phyloP scores from a whole-genome alignment of 2,329 filamentous ascomycete species.

The Colletotrichum acutatum region DNA sequence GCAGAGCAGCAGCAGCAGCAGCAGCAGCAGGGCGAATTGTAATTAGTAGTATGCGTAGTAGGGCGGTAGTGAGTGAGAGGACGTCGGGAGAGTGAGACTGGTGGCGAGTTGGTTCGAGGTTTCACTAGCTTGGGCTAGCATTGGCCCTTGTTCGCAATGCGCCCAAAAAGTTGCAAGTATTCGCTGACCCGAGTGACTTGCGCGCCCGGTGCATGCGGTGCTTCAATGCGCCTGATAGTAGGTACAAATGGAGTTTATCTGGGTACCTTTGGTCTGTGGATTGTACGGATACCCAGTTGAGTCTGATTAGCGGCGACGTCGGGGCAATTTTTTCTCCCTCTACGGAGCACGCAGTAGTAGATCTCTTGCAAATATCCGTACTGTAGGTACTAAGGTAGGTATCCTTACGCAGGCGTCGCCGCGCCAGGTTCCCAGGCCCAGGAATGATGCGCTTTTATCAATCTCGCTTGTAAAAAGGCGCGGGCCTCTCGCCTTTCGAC shows the following conservation, averaged over 20 bases:
- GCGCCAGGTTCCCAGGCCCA: conserved; percentile 11
- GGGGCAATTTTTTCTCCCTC: conserved; percentile 28
- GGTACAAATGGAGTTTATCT: background rate
- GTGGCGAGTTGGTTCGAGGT: conserved; percentile 34
- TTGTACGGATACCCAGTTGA: conserved; percentile 5
- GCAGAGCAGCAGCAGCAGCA: background rate
- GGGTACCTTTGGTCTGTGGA: background rate
- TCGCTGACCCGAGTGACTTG: background rate
- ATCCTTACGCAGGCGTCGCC: background rate
- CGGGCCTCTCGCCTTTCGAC: conserved; percentile 35
- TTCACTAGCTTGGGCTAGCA: conserved; percentile 32
- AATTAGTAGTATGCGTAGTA: background rate
- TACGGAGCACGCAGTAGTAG: no score
- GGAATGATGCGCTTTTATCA: conserved; percentile 36
- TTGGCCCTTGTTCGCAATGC: conserved; percentile 31
- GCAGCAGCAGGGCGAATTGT: background rate
- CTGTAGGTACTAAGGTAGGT: background rate
- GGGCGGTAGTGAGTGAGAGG: background rate
- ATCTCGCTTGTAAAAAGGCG: conserved; percentile 36
- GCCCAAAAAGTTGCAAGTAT: conserved; percentile 1
- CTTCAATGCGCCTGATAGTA: background rate
- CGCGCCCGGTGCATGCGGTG: background rate
- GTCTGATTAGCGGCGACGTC: conserved; percentile 28
- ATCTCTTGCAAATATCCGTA: background rate
- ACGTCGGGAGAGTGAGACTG: conserved; percentile 15